These are phyloP conservation scores for Dissophora globulifera DNA, from an alignment of 192 early-diverging fungal species.

Conservation along the genomic window DNA sequence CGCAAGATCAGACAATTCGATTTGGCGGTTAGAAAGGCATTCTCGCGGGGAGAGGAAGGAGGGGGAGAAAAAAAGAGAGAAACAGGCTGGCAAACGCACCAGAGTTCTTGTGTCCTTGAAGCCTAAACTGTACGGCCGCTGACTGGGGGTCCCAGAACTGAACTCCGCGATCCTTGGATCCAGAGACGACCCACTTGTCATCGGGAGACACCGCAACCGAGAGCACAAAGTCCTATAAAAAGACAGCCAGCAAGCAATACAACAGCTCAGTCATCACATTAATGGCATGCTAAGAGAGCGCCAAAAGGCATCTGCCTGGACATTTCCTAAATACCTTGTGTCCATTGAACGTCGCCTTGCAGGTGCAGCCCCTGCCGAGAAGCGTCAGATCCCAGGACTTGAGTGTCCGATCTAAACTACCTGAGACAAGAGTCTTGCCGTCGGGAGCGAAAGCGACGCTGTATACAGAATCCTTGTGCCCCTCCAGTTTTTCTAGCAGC, in stretches of 20 bases:
- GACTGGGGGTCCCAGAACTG: conserved; percentile 93
- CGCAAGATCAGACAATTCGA: no score
- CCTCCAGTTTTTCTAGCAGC: conserved; percentile 90
- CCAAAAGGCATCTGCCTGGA: no score
- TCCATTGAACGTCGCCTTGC: conserved; percentile 61
- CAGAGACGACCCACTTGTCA: conserved; percentile 91
- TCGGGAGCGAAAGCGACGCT: conserved; percentile 95
- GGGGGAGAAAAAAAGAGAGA: no score
- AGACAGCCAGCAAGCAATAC: not conserved
- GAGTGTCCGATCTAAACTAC: conserved; percentile 91
- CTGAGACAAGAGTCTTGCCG: conserved; percentile 90
- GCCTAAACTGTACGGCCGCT: conserved; percentile 78
- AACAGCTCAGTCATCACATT: no score
- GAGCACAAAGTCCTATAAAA: conserved; percentile 90
- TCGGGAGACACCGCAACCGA: conserved; percentile 89
- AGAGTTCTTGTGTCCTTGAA: conserved; percentile 98
- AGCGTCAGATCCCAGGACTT: conserved; percentile 90
- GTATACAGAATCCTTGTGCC: conserved; percentile 96
- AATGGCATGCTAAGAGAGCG: no score
- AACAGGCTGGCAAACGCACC: no score
- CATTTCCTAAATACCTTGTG: conserved; percentile 68
- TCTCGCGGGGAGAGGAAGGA: no score
- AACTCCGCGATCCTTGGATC: conserved; percentile 92
- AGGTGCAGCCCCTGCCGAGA: conserved; percentile 41
- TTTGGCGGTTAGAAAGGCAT: no score